Conservation (phyloP, 139 green algal genomes). For the Mychonastes homosphaera region DNA sequence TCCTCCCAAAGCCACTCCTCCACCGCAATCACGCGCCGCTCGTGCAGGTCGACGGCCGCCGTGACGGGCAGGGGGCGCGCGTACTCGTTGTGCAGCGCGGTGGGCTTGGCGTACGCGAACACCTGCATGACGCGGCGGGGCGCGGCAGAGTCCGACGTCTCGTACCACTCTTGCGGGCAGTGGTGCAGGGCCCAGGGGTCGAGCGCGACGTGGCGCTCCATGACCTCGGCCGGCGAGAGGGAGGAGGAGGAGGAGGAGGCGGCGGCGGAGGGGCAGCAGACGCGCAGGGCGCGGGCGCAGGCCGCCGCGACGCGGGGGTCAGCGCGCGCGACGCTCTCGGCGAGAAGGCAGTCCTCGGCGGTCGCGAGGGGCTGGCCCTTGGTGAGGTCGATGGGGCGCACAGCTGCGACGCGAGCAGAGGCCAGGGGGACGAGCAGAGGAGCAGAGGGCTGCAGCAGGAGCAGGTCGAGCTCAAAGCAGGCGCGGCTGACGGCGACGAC, state of each 20-base stretch:
- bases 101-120: conserved; percentile 57
- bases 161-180: conserved; percentile 11
- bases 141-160: too few relatives aligned
- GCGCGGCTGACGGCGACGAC: too few relatives aligned
- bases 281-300: too few relatives aligned
- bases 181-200: conserved; percentile 46
- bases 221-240: conserved; percentile 16
- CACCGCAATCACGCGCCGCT: conserved; percentile 23
- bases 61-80: conserved; percentile 63
- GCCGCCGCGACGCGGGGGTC: conserved; percentile 4
- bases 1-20: too few relatives aligned
- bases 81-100: conserved; percentile 61
- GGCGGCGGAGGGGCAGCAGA: too few relatives aligned
- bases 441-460: too few relatives aligned
- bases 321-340: conserved; percentile 32
- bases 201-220: conserved; percentile 24
- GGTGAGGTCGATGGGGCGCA: too few relatives aligned
- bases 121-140: conserved; percentile 22
- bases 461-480: too few relatives aligned
- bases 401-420: too few relatives aligned
- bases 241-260: too few relatives aligned
- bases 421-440: too few relatives aligned
- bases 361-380: conserved; percentile 30
- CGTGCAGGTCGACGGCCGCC: conserved; percentile 61
- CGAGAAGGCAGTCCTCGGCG: conserved; percentile 40